Evolutionary conservation across 1,284 basidiomycete species (phyloP).

Genomic region (Cystobasidium pallidum): DNA sequence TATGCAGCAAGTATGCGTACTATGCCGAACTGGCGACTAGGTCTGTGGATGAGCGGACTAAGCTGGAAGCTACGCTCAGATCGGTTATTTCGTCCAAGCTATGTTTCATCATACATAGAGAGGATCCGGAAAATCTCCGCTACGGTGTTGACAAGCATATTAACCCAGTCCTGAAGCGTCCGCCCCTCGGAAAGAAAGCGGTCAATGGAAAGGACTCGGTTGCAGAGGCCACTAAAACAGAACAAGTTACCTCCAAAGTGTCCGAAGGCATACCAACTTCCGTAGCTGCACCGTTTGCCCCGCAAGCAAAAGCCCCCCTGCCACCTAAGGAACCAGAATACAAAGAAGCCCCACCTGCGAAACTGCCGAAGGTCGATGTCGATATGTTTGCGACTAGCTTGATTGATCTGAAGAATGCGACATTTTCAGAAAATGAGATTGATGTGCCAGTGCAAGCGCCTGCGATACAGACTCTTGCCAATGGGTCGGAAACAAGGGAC

Average conservation of each 20-base stretch:
- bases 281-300: not conserved
- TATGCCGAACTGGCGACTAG: slow-evolving; percentile 1
- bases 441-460: not conserved
- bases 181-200: not conserved
- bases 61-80: not conserved
- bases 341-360: not conserved
- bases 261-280: not conserved
- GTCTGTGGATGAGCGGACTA: slow-evolving; percentile 4
- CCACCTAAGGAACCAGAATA: not conserved
- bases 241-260: not conserved
- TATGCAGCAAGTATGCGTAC: slow-evolving; percentile 3
- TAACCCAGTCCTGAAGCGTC: not conserved
- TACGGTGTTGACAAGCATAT: slow-evolving; percentile 5
- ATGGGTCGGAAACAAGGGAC: not conserved
- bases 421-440: not conserved
- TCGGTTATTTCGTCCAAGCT: not conserved
- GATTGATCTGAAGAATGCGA: slow-evolving; percentile 1
- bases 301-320: not conserved
- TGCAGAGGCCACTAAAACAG: too few relatives aligned
- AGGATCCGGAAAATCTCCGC: not conserved
- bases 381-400: slow-evolving; percentile 13
- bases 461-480: not conserved
- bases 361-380: slow-evolving; percentile 10
- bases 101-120: slow-evolving; percentile 8
- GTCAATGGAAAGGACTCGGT: not conserved